Percentiles rank a stretch among this genome's conserved stretches.
phyloP scores from a whole-genome alignment of 805 yeast species.

The Lipomyces lipofer region DNA sequence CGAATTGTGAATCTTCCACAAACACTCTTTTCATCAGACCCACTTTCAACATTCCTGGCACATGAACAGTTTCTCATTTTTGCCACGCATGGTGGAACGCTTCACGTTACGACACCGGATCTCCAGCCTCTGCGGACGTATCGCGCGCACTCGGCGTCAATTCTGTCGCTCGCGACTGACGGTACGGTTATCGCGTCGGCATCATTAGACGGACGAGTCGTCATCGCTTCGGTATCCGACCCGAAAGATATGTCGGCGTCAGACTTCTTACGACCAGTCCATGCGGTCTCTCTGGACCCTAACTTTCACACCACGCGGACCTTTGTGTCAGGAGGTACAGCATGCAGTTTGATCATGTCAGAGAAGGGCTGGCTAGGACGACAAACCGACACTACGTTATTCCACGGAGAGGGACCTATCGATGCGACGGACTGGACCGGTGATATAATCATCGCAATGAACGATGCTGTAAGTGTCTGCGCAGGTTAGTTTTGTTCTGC shows the following conservation, averaged over 20 bases:
- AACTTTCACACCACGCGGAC: constrained; percentile 61
- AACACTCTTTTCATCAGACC: constrained; percentile 70
- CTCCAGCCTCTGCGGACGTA: constrained; percentile 66
- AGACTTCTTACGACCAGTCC: constrained; percentile 85
- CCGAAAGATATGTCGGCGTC: constrained; percentile 66
- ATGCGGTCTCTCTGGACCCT: constrained; percentile 78
- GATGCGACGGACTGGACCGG: constrained; percentile 64
- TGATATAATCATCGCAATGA: constrained; percentile 77
- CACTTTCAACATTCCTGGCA: constrained; percentile 69
- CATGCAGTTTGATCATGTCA: constrained; percentile 75
- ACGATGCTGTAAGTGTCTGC: constrained; percentile 76
- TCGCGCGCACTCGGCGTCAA: constrained; percentile 82
- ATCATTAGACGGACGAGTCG: constrained; percentile 91
- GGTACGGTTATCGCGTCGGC: constrained; percentile 80
- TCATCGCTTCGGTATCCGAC: constrained; percentile 64
- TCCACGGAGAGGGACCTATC: constrained; percentile 66
- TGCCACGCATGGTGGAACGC: constrained; percentile 86
- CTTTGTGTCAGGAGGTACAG: constrained; percentile 86
- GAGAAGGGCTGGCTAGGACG: constrained; percentile 86
- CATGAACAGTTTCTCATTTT: constrained; percentile 65
- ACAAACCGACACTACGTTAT: constrained; percentile 65
- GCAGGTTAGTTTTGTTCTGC: too few relatives aligned
- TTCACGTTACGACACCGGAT: constrained; percentile 65
- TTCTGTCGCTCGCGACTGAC: constrained; percentile 70
- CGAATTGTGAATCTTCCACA: constrained; percentile 68